These are phyloP conservation scores for Neurospora discreta DNA, from an alignment of 495 filamentous ascomycete genomes.

Conservation along the genomic window DNA sequence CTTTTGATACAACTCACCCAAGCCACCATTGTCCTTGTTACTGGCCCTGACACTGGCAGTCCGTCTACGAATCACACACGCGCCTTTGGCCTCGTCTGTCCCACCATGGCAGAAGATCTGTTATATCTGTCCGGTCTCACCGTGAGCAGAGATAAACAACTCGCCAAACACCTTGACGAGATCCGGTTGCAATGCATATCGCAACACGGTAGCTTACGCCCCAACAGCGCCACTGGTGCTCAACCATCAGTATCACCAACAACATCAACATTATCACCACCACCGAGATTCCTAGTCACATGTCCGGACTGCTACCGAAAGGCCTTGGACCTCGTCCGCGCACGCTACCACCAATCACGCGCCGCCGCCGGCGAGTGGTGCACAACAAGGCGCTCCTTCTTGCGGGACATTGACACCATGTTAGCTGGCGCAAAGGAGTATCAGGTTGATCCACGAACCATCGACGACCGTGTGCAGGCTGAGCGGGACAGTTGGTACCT, in stretches of 20 bases:
- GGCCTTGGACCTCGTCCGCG: slow-evolving; percentile 25
- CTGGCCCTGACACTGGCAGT: not conserved
- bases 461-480: slow-evolving; percentile 30
- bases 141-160: slow-evolving; percentile 7
- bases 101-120: not conserved
- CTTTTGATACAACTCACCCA: not conserved
- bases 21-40: not conserved
- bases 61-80: not conserved
- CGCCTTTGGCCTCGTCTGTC: not conserved
- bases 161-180: slow-evolving; percentile 5
- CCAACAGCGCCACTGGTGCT: not conserved
- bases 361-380: slow-evolving; percentile 29
- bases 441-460: slow-evolving; percentile 21
- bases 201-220: slow-evolving; percentile 7
- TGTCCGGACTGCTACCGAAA: slow-evolving; percentile 28
- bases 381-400: slow-evolving; percentile 24
- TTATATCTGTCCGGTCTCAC: slow-evolving; percentile 7
- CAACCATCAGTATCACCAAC: not conserved
- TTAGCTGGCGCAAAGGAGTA: slow-evolving; percentile 26
- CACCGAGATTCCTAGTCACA: slow-evolving; percentile 15
- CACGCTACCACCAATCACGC: slow-evolving; percentile 21
- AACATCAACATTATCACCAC: not conserved
- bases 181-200: slow-evolving; percentile 14
- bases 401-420: slow-evolving; percentile 28
- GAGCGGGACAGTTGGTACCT: slow-evolving; percentile 35